Percentiles rank a stretch among this genome's conserved stretches.
Evolutionary conservation across 331 rosid genomes (phyloP).

Genomic region (Saraca asoca): DNA sequence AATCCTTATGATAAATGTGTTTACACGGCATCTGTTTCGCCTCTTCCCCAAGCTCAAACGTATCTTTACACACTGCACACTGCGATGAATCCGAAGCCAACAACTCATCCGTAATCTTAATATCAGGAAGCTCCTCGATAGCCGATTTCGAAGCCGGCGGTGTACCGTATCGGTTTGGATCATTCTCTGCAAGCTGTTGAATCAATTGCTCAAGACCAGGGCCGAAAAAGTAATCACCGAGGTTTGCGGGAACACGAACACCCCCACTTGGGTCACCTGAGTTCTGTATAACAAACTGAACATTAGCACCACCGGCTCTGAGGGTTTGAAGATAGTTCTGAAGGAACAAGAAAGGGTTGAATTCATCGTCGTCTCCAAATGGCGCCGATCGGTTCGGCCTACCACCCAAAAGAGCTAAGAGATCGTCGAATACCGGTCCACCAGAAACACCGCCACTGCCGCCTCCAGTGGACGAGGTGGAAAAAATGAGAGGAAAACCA

Average conservation of each 20-base stretch:
- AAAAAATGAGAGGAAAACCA: slow-evolving; percentile 45
- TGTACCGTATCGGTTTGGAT: slow-evolving; percentile 78
- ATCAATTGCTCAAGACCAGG: slow-evolving; percentile 92
- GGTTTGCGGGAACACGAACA: slow-evolving; percentile 53
- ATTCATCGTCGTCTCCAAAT: slow-evolving; percentile 51
- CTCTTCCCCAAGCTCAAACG: slow-evolving; percentile 61
- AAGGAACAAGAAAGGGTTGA: slow-evolving; percentile 66
- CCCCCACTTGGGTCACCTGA: slow-evolving; percentile 50
- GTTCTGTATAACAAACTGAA: slow-evolving; percentile 67
- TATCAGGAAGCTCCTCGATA: slow-evolving; percentile 54
- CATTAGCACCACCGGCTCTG: slow-evolving; percentile 61
- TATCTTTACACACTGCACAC: slow-evolving; percentile 89
- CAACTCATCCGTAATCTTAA: slow-evolving; percentile 57
- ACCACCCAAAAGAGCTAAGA: slow-evolving; percentile 60
- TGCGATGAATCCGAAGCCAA: slow-evolving; percentile 72
- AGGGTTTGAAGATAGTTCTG: slow-evolving; percentile 70
- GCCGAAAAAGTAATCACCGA: slow-evolving; percentile 87
- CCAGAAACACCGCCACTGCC: slow-evolving; percentile 27
- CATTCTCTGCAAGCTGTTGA: slow-evolving; percentile 89
- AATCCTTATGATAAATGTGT: slow-evolving; percentile 77
- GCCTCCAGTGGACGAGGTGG: slow-evolving; percentile 25
- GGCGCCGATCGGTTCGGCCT: slow-evolving; percentile 41
- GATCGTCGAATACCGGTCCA: slow-evolving; percentile 47
- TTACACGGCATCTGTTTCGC: slow-evolving; percentile 89
- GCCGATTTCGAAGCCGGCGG: slow-evolving; percentile 83